These are phyloP conservation scores for Chrysophaeum taylorii DNA, from an alignment of 352 stramenopile genomes.

Conservation along the genomic window DNA sequence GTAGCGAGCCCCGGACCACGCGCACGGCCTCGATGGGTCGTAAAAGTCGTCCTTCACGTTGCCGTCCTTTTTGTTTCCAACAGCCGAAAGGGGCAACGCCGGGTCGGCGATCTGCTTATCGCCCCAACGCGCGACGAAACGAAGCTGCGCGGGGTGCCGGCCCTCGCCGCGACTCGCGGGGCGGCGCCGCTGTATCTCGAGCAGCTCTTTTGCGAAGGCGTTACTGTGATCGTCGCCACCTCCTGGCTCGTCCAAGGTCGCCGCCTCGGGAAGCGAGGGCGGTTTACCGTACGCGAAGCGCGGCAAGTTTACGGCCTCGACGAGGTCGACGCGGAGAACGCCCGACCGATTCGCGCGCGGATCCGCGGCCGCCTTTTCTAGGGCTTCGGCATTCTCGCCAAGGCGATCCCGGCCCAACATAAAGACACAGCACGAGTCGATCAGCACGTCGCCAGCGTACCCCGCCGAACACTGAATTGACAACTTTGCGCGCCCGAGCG, in stretches of 20 bases:
- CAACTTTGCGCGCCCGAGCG: background rate
- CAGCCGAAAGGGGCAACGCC: too few relatives aligned
- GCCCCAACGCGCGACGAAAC: too few relatives aligned
- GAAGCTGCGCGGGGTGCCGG: too few relatives aligned
- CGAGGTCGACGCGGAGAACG: background rate
- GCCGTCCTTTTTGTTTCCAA: too few relatives aligned
- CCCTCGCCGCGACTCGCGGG: too few relatives aligned
- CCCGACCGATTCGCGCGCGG: background rate
- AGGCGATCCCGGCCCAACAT: background rate
- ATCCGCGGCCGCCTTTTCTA: background rate
- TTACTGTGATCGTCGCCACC: too few relatives aligned
- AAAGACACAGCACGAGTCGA: background rate
- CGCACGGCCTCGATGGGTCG: background rate
- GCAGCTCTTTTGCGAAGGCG: too few relatives aligned
- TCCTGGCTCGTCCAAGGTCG: too few relatives aligned
- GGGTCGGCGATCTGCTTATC: too few relatives aligned
- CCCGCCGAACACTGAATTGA: background rate
- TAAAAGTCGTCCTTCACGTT: background rate
- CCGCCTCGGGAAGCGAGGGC: too few relatives aligned
- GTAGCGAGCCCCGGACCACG: background rate
- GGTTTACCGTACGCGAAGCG: background rate
- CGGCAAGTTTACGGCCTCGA: conserved; percentile 2
- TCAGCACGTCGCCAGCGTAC: background rate
- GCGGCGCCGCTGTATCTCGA: too few relatives aligned
- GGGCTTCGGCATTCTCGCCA: background rate